Evolutionary conservation across 2,329 filamentous ascomycete genomes (phyloP).

Genomic region (Cytospora leucostoma): DNA sequence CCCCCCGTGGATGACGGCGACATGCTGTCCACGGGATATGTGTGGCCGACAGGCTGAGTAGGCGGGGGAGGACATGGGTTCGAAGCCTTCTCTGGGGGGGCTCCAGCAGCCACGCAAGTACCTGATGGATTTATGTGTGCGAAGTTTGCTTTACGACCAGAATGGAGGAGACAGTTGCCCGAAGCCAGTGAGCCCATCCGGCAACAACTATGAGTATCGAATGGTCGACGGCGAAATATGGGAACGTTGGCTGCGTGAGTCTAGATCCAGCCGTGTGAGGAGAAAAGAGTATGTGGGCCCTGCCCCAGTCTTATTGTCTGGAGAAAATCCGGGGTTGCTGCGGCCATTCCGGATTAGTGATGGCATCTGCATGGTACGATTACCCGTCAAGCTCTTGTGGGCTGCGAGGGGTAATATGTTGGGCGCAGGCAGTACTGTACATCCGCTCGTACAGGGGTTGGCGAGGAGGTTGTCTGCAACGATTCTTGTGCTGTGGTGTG

Average conservation of each 20-base stretch:
- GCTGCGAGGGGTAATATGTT: slow-evolving; percentile 8
- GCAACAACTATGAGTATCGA: slow-evolving; percentile 6
- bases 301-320: slow-evolving; percentile 25
- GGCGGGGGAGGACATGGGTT: slow-evolving; percentile 30
- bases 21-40: slow-evolving; percentile 38
- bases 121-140: not conserved
- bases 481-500: not conserved
- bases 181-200: slow-evolving; percentile 15
- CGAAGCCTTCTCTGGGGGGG: slow-evolving; percentile 1
- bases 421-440: not conserved
- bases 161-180: not conserved
- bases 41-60: slow-evolving; percentile 33
- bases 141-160: not conserved
- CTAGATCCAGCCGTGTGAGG: not conserved
- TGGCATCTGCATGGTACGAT: slow-evolving; percentile 14
- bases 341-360: slow-evolving; percentile 20
- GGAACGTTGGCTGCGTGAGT: not conserved
- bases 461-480: not conserved
- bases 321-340: slow-evolving; percentile 27
- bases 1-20: slow-evolving; percentile 56
- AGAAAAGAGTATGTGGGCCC: slow-evolving; percentile 9
- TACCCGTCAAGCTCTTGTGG: slow-evolving; percentile 11
- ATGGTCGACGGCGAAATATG: not conserved
- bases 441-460: not conserved
- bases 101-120: not conserved